Base-by-base conservation (phyloP, 805 yeast species). In the Saccharomycopsis fodiens region DNA sequence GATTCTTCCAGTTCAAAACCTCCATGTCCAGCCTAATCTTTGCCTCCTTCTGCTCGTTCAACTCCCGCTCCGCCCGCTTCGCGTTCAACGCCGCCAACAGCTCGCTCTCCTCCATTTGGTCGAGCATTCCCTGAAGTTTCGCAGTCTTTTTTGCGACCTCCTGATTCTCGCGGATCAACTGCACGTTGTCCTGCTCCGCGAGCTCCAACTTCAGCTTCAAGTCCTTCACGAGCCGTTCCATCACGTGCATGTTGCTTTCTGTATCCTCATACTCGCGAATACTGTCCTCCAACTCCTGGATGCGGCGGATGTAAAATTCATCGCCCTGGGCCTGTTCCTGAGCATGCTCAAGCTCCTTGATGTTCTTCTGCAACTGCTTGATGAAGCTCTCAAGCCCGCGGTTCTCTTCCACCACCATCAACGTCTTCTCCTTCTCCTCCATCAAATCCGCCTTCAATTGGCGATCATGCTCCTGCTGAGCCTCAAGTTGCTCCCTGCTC, bases 401-500 rank as follows among this genome's bases (percentile, higher is more conserved):
- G 55, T 80, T 82, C 57, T 84, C 93, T 59, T 84, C 86, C 20
- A 68, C 63, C 3, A 79, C 60, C 41, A 78, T 76, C 46, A 80
- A 64, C 34, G 74, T 70, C 39, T 77, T 77, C 38, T 73, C 73
- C 48, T 78, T 73, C 45, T 72, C 65, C 12, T 59, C 59, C 15
- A 51, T 53, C n/a, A 66, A 50, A 22, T 62, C 64, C 2, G 50
- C 37, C 45, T 64, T 66, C 53, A 1, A 35, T 44, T 5, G 57
- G 57, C 22, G 65, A 55, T 23, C 67, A 63, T 15, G 46, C 37
- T 43, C 61, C 55, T 53, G 63, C 41, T 57, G 64, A 44, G 54
- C 57, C 6, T 66, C 59, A 40, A 74, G 61, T 23, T 70, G 64
- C 12, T 64, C 52, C 17, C 59, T 61, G 35, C 57, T 61, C 43